Conservation (phyloP, 2,329 filamentous ascomycete genomes). For the Emergomyces orientalis region DNA sequence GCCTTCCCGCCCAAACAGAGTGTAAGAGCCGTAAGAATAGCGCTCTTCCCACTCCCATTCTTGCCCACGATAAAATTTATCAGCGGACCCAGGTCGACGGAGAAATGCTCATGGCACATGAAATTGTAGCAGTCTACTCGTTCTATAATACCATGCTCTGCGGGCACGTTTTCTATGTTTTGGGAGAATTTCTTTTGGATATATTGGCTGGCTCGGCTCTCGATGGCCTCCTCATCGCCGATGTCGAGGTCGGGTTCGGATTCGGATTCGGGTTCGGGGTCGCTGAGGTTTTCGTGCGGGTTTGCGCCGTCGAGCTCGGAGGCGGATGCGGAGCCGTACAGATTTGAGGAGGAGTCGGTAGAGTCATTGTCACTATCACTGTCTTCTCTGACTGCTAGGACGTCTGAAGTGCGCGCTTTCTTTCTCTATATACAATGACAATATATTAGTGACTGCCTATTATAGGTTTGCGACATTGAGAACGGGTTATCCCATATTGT, state of each 20-base stretch:
- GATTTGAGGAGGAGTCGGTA: conserved; percentile 6
- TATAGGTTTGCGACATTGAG: not conserved
- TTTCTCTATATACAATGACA: conserved; percentile 30
- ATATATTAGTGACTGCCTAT: not conserved
- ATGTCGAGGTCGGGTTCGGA: conserved; percentile 36
- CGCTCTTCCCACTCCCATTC: conserved; percentile 96
- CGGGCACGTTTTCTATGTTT: conserved; percentile 60
- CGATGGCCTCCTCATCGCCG: conserved; percentile 33
- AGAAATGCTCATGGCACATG: conserved; percentile 83
- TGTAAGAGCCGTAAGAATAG: conserved; percentile 83
- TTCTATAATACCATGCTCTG: conserved; percentile 80
- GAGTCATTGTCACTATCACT: conserved; percentile 23
- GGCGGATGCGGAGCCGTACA: not conserved
- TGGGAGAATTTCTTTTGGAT: conserved; percentile 44
- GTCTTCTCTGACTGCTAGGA: conserved; percentile 14
- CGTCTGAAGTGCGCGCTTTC: conserved; percentile 31
- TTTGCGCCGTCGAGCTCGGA: not conserved
- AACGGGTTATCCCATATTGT: not conserved
- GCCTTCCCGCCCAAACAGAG: conserved; percentile 94
- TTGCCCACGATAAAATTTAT: conserved; percentile 98
- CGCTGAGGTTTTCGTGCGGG: conserved; percentile 16
- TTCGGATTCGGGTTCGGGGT: conserved; percentile 20
- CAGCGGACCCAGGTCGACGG: conserved; percentile 77
- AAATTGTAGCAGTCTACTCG: conserved; percentile 83
- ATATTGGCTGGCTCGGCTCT: conserved; percentile 56